phyloP scores from a whole-genome alignment of 768 basidiomycete species.

The Stropharia rugosoannulata region DNA sequence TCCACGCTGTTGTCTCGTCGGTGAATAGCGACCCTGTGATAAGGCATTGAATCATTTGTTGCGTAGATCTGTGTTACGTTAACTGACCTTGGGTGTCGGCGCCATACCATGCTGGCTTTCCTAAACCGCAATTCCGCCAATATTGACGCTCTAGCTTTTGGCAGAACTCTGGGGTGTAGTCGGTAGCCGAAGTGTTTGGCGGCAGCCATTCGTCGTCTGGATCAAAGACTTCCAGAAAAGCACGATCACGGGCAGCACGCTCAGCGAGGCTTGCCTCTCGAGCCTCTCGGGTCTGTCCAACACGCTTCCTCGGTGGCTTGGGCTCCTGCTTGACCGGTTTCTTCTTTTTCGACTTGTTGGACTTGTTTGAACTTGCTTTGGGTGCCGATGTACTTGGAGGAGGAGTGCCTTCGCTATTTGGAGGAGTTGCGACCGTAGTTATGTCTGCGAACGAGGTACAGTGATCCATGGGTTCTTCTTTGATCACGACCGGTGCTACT shows the following conservation, averaged over 20 bases:
- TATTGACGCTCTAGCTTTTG: conserved; percentile 83
- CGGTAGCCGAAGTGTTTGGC: conserved; percentile 60
- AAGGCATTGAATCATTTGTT: conserved; percentile 1
- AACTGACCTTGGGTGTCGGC: conserved; percentile 87
- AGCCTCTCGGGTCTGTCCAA: conserved; percentile 43
- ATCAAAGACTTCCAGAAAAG: conserved; percentile 72
- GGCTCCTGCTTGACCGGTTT: conserved; percentile 23
- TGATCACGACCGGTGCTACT: conserved; percentile 30
- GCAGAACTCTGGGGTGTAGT: conserved; percentile 90
- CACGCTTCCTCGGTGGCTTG: conserved; percentile 31
- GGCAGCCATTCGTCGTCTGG: conserved; percentile 81
- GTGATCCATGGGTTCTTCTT: conserved; percentile 49
- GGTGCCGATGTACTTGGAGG: conserved; percentile 26
- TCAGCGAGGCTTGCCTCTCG: conserved; percentile 52
- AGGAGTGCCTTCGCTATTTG: conserved; percentile 36
- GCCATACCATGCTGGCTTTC: conserved; percentile 95
- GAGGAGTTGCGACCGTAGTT: conserved; percentile 31
- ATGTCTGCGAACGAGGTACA: conserved; percentile 22
- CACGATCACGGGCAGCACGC: conserved; percentile 40
- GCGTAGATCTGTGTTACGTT: conserved; percentile 7
- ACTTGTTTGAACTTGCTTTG: conserved; percentile 14
- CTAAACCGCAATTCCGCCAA: conserved; percentile 90
- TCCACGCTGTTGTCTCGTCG: conserved; percentile 82
- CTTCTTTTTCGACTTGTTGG: conserved; percentile 15
- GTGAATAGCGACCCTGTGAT: conserved; percentile 65